Percentiles rank a stretch among this genome's conserved stretches.
These are phyloP conservation scores for Didymella arachidicola DNA, from an alignment of 2,329 filamentous ascomycete genomes.

Conservation along the genomic window DNA sequence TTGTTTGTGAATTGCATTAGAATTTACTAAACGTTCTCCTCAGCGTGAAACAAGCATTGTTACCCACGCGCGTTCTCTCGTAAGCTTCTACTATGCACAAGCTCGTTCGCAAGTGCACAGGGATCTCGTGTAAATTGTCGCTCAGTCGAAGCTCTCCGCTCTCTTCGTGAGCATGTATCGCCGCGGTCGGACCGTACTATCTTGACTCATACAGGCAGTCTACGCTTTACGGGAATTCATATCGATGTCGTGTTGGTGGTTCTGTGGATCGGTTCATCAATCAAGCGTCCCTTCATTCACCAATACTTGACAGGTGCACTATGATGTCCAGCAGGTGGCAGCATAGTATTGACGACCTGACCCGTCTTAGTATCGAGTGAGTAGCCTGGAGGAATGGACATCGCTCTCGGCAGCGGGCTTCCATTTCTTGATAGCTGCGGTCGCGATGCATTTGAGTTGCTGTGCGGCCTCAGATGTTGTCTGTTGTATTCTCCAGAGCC, in stretches of 20 bases:
- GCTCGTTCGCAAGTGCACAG: background rate
- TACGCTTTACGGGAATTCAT: background rate
- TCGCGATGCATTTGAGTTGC: conserved; percentile 15
- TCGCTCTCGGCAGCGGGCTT: conserved; percentile 12
- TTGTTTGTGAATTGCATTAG: background rate
- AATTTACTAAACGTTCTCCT: background rate
- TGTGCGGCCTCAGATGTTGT: conserved; percentile 12
- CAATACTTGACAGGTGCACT: conserved; percentile 23
- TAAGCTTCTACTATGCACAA: background rate
- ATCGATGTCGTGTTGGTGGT: background rate
- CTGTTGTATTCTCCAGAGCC: conserved; percentile 7
- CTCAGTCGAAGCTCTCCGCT: background rate
- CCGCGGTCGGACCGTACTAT: background rate
- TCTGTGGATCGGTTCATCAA: background rate
- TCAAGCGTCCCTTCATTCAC: conserved; percentile 10
- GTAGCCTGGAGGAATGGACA: conserved; percentile 19
- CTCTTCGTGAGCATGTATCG: background rate
- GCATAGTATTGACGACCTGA: conserved; percentile 20
- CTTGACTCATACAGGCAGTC: background rate
- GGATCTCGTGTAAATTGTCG: background rate
- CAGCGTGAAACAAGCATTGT: background rate
- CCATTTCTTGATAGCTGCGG: conserved; percentile 12
- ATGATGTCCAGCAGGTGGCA: conserved; percentile 19
- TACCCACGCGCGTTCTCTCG: too few species aligned
- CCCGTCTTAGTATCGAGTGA: conserved; percentile 21